Base-by-base conservation (phyloP, 2,329 filamentous ascomycete genomes). In the Colletotrichum caudatum region DNA sequence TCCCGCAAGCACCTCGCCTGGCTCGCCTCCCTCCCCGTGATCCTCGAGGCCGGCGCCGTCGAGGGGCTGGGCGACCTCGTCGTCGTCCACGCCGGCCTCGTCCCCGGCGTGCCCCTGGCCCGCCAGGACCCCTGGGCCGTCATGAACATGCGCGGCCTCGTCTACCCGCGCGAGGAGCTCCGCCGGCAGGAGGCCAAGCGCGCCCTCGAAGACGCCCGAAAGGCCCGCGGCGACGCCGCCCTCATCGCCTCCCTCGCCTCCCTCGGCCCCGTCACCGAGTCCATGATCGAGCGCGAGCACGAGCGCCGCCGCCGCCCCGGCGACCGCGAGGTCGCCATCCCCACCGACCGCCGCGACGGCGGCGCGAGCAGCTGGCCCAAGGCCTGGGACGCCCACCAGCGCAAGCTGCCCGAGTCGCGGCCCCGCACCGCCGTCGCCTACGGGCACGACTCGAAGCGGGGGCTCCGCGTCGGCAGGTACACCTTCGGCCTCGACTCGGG, bases 111-210 rank as follows among this genome's bases (percentile, higher is more conserved):
- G 0, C 80, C 88, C 0, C 84, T 97, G 18, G 85, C 91, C 57
- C 84, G 87, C 63, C 95, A 92, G 76, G 87, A 98, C 80, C 92
- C 94, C 0, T 91, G 89, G 80, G 91, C 92, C 63, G 92, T 93
- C 51, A 98, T 98, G 94, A 96, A 94, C 78, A 97, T 99, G 93
- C 90, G 94, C 68, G 93, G 91, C 8, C 88, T 97, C 65, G 86
- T 93, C 75, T 86, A 85, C 74, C 82, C 90, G 8, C 79, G 78
- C 39, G 77, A 79, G 63, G 78, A 81, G 33, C 79, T 82, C 37
- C 80, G 81, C 83, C 74, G 84, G 76, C 73, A 81, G 76, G 64
- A 81, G 79, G 69, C 76, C 46, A 73, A 74, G 51, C 71, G 69
- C 65, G 66, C 69, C 37, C 65, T 74, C 37, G 70, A 69, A 56